These are phyloP conservation scores for Firmiana major DNA, from an alignment of 345 rosid genomes.

Conservation along the genomic window DNA sequence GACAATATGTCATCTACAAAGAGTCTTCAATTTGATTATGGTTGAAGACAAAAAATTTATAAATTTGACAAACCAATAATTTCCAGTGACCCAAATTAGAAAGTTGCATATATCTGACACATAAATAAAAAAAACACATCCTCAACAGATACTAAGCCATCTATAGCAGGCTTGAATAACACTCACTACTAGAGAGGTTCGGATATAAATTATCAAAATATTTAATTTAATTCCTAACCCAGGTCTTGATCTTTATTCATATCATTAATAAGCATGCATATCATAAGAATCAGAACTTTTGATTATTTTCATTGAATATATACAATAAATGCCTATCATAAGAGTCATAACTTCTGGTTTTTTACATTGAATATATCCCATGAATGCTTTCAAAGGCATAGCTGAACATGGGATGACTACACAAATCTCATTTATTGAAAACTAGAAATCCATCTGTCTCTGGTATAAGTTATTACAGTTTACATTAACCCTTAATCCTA, in stretches of 20 bases:
- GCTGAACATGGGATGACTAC: not conserved
- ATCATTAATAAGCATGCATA: too few species aligned
- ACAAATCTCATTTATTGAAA: not conserved
- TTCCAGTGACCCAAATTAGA: not conserved
- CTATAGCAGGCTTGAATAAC: not conserved
- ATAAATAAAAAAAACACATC: not conserved
- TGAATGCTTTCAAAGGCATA: not conserved
- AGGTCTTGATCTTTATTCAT: too few species aligned
- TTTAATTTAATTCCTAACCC: too few species aligned
- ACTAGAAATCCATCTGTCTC: not conserved
- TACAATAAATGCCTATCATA: not conserved
- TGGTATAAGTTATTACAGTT: not conserved
- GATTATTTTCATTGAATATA: not conserved
- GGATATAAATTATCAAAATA: too few species aligned
- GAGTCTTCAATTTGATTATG: not conserved
- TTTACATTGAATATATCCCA: not conserved
- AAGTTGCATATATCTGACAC: not conserved
- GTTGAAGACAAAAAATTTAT: not conserved
- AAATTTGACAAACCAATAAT: not conserved
- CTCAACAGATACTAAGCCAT: not conserved
- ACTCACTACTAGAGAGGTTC: too few species aligned
- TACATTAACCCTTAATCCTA: not conserved
- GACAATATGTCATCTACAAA: not conserved
- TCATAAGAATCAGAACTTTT: too few species aligned
- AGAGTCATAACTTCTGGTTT: not conserved